Base-by-base conservation (phyloP, 2,329 filamentous ascomycete genomes). In the Colletotrichum chrysophilum region DNA sequence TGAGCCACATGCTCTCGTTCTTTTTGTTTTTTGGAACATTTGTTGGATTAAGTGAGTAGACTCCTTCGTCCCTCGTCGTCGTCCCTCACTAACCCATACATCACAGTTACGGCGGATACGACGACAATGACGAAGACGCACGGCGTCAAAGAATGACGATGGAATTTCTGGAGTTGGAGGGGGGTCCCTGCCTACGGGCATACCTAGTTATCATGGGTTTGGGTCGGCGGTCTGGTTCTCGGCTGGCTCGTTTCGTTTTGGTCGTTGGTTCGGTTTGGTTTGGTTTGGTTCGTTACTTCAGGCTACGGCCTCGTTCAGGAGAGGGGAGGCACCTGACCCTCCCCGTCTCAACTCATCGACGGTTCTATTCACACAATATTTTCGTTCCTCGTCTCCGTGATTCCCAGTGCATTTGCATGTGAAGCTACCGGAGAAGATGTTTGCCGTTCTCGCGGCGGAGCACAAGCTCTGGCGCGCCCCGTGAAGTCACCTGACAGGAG, bases 151-250 rank as follows among this genome's bases (percentile, higher is more conserved):
- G 61, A 64, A 69, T 34, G n/a, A 61, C 18, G 24, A 43, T 16
- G 55, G n/a, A 6, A 18, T 56, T 60, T 26, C 3, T 18, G 55
- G 55, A 38, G 18, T 26, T 16, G 48, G 32, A 21, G 4, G 64
- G 58, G 26, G 73, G 74, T 76, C 65, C 28, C 74, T 74, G 74
- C 65, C 74, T 76, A 14, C 43, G 74, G 74, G 70, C 48, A 76
- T 26, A 69, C 65, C 70, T n/a, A 52, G 43, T 48, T 7, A 48
- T 48, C 38, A n/a, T n/a, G 0, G 36, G 18, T 36, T 36, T 61
- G 62, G 67, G 4, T 48, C 21, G 14, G 18, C 7, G n/a, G 14
- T 34, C 21, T 24, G 48, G 65, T 60, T 58, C 55, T 52, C 43
- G 55, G 55, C 30, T 14, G 64, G 38, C 28, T 64, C 12, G 28